phyloP scores from a whole-genome alignment of 345 rosid genomes.

The Eucalyptus marginata region DNA sequence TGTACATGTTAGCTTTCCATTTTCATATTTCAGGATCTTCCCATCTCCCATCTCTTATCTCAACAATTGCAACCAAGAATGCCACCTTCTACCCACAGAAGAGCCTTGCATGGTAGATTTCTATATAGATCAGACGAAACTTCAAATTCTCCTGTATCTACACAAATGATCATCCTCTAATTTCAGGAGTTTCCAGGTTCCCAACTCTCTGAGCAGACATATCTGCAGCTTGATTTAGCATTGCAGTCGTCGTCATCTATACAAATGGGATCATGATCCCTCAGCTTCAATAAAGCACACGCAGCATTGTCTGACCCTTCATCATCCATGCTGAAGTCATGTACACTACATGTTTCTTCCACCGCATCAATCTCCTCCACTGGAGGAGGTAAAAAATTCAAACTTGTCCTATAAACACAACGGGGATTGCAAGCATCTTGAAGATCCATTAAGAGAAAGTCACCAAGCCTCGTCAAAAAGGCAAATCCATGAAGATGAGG shows the following conservation, averaged over 20 bases:
- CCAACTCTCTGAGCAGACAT: not conserved
- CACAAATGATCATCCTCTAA: too few species aligned
- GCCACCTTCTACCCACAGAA: constrained; percentile 84
- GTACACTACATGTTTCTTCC: constrained; percentile 63
- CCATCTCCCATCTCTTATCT: constrained; percentile 98
- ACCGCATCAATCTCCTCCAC: constrained; percentile 54
- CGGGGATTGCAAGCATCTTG: constrained; percentile 64
- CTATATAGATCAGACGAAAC: not conserved
- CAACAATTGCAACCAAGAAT: constrained; percentile 64
- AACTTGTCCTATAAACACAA: constrained; percentile 58
- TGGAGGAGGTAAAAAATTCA: constrained; percentile 45
- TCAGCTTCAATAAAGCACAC: constrained; percentile 76
- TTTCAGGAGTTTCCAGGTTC: too few species aligned
- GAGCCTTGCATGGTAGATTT: constrained; percentile 62
- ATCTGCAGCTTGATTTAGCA: too few species aligned
- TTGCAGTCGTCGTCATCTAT: constrained; percentile 22
- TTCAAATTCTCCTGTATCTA: too few species aligned
- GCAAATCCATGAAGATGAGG: constrained; percentile 77
- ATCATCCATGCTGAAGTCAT: constrained; percentile 61
- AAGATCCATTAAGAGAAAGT: constrained; percentile 91
- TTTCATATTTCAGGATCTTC: constrained; percentile 57
- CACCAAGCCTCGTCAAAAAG: constrained; percentile 79
- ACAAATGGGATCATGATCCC: constrained; percentile 94
- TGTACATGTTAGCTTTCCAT: constrained; percentile 36
- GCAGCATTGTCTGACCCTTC: constrained; percentile 94